phyloP scores from a whole-genome alignment of 352 stramenopile species.

The Phytopythium sindhum region DNA sequence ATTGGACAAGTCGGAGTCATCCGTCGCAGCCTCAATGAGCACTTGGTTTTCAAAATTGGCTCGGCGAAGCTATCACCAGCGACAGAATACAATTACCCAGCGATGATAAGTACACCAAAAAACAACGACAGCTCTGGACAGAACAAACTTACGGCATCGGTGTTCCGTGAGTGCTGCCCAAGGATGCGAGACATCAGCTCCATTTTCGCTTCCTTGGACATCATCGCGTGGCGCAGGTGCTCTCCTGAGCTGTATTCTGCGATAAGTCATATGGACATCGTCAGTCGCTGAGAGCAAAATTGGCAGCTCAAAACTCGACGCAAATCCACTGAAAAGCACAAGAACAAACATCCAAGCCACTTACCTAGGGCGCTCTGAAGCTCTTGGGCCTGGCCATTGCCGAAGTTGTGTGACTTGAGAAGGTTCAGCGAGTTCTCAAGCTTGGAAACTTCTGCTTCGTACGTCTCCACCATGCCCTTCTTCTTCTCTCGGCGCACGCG shows the following conservation, averaged over 20 bases:
- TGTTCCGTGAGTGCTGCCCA: slow-evolving; percentile 72
- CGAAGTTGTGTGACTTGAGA: slow-evolving; percentile 75
- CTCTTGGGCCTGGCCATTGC: slow-evolving; percentile 57
- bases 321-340: background rate
- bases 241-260: slow-evolving; percentile 76
- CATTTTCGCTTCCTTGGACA: slow-evolving; percentile 86
- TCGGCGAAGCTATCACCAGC: slow-evolving; percentile 51
- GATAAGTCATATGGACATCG: background rate
- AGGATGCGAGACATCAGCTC: slow-evolving; percentile 77
- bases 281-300: background rate
- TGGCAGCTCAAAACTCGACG: background rate
- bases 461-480: slow-evolving; percentile 86
- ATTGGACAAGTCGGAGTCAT: slow-evolving; percentile 58
- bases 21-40: slow-evolving; percentile 54
- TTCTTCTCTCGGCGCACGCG: slow-evolving; percentile 85
- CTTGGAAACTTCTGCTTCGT: slow-evolving; percentile 84
- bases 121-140: background rate
- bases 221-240: slow-evolving; percentile 71
- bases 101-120: background rate
- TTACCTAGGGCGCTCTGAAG: slow-evolving; percentile 68
- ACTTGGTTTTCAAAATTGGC: slow-evolving; percentile 84
- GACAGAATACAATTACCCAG: background rate
- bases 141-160: slow-evolving; percentile 51
- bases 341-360: slow-evolving; percentile 11
- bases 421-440: slow-evolving; percentile 82